Evolutionary conservation across 2,329 filamentous ascomycete genomes (phyloP).

Genomic region (Aspergillus brasiliensis): DNA sequence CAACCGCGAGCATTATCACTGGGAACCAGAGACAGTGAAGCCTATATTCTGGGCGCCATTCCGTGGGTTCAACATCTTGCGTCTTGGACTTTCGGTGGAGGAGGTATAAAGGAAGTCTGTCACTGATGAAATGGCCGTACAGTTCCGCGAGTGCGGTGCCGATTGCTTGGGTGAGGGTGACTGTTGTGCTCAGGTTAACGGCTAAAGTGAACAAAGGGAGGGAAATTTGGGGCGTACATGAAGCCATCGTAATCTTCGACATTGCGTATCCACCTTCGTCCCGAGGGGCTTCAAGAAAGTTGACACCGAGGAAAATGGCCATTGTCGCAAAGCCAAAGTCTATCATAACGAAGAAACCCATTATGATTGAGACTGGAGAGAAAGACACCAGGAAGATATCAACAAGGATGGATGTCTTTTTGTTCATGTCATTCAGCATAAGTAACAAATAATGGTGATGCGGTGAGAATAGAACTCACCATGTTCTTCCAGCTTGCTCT

Average conservation of each 20-base stretch:
- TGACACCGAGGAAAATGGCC: neutral
- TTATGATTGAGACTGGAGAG: neutral
- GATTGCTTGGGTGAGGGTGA: neutral
- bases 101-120: constrained; percentile 42
- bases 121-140: constrained; percentile 42
- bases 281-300: neutral
- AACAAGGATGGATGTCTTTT: neutral
- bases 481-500: neutral
- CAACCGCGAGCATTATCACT: constrained; percentile 31
- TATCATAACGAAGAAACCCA: neutral
- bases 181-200: neutral
- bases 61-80: neutral
- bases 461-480: neutral
- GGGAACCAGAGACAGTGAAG: constrained; percentile 30
- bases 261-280: neutral
- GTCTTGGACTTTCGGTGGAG: constrained; percentile 29
- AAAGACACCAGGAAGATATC: neutral
- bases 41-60: constrained; percentile 40
- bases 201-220: neutral
- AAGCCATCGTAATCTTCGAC: neutral
- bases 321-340: neutral
- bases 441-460: neutral
- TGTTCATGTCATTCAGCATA: neutral
- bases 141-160: constrained; percentile 28
- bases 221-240: neutral